A percentile compares a stretch with the other conserved stretches of the same genome.
Conservation (phyloP, 495 filamentous ascomycete genomes). For the Aspergillus ostianus region DNA sequence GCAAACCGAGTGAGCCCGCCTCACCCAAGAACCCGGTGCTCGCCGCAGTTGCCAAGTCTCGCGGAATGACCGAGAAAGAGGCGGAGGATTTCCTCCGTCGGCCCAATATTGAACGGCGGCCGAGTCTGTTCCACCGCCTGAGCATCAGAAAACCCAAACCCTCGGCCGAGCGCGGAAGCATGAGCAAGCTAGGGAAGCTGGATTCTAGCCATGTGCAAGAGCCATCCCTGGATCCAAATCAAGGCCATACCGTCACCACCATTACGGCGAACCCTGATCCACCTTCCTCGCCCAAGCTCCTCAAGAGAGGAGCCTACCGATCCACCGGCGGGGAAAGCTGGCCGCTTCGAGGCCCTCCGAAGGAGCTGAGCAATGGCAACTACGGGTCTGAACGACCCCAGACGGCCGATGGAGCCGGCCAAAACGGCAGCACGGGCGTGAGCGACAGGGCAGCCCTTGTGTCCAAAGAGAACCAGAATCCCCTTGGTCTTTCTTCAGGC, state of each 20-base stretch:
- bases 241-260: slow-evolving; percentile 15
- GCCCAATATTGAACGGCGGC: slow-evolving; percentile 35
- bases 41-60: slow-evolving; percentile 40
- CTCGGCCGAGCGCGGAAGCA: slow-evolving; percentile 30
- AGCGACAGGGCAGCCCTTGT: background rate
- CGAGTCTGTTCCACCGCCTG: slow-evolving; percentile 41
- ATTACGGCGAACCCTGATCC: slow-evolving; percentile 20
- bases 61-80: slow-evolving; percentile 42
- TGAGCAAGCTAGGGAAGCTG: slow-evolving; percentile 20
- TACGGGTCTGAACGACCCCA: slow-evolving; percentile 11
- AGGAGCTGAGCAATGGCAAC: slow-evolving; percentile 13
- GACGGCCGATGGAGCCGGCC: slow-evolving; percentile 18
- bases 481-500: background rate
- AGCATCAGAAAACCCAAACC: slow-evolving; percentile 40
- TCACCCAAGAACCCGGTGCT: slow-evolving; percentile 31
- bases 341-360: slow-evolving; percentile 25
- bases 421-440: slow-evolving; percentile 8
- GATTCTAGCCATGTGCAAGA: slow-evolving; percentile 23
- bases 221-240: slow-evolving; percentile 16
- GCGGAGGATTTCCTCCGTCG: slow-evolving; percentile 40
- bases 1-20: slow-evolving; percentile 14
- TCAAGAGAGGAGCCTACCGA: slow-evolving; percentile 28
- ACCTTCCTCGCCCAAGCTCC: slow-evolving; percentile 26
- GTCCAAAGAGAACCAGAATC: slow-evolving; percentile 8
- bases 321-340: slow-evolving; percentile 26